A percentile compares a stretch with the other conserved stretches of the same genome.
Evolutionary conservation across 1,139 yeast species (phyloP).

Genomic region (Magnusiomyces suaveolens): DNA sequence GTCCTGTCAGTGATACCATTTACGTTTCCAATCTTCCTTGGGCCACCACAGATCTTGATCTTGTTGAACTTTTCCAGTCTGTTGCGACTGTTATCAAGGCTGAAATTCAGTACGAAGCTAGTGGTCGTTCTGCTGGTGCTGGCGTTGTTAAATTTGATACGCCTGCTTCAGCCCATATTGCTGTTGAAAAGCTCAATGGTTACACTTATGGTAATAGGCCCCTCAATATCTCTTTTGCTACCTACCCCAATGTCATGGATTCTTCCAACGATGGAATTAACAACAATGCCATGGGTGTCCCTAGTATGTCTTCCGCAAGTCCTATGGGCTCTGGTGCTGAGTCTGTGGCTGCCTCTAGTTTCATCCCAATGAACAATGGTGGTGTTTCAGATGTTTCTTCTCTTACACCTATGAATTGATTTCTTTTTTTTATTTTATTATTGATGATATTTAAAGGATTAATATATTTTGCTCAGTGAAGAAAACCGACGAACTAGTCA

Average conservation of each 20-base stretch:
- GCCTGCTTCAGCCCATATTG: constrained; percentile 60
- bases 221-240: constrained; percentile 52
- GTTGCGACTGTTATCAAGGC: constrained; percentile 71
- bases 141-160: constrained; percentile 76
- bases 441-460: too few species aligned
- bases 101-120: constrained; percentile 57
- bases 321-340: too few species aligned
- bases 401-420: too few species aligned
- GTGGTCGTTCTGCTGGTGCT: constrained; percentile 68
- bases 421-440: too few species aligned
- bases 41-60: constrained; percentile 77
- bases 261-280: constrained; percentile 4
- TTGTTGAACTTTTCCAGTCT: constrained; percentile 77
- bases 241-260: constrained; percentile 14
- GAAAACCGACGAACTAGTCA: too few species aligned
- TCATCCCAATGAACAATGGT: too few species aligned
- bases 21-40: constrained; percentile 76
- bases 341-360: constrained; percentile 7
- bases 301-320: constrained; percentile 6
- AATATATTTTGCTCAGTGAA: too few species aligned
- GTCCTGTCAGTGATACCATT: constrained; percentile 54
- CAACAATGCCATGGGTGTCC: constrained; percentile 1
- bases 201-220: constrained; percentile 81
- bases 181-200: constrained; percentile 63
- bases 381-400: too few species aligned